Percentiles rank a stretch among this genome's conserved stretches.
Conservation (phyloP, 306 rosid genomes). For the Rubus idaeus region DNA sequence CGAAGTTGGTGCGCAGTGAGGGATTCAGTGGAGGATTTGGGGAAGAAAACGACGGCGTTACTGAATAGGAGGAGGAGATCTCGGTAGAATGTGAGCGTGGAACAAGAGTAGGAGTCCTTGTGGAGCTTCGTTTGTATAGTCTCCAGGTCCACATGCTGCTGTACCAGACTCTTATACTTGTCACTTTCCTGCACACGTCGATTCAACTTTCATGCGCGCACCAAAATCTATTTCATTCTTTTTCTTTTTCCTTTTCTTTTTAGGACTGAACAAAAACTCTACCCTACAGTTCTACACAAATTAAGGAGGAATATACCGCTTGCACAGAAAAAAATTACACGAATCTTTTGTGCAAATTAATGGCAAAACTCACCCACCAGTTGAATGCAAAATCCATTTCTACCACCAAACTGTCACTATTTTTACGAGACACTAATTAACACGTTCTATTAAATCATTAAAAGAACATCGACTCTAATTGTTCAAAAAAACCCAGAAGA, state of each 20-base stretch:
- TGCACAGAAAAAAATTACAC: neutral
- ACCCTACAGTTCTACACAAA: neutral
- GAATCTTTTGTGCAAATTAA: neutral
- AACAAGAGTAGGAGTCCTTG: conserved; percentile 52
- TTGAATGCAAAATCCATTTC: neutral
- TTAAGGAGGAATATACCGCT: neutral
- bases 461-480: too few species aligned
- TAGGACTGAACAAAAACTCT: neutral
- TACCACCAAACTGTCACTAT: neutral
- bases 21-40: conserved; percentile 51
- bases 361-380: neutral
- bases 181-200: conserved; percentile 45
- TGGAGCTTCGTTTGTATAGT: conserved; percentile 47
- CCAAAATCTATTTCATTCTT: neutral
- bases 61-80: conserved; percentile 66
- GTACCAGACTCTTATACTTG: conserved; percentile 48
- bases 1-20: conserved; percentile 44
- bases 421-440: too few species aligned
- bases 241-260: neutral
- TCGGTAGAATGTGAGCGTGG: conserved; percentile 44
- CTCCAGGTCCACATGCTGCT: conserved; percentile 65
- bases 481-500: too few species aligned
- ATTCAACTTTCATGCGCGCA: neutral
- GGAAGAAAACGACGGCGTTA: conserved; percentile 57
- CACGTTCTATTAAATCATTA: too few species aligned